Percentiles rank a stretch among this genome's conserved stretches.
phyloP scores from a whole-genome alignment of 164 flowering plant genomes.

The Akebia trifoliata region DNA sequence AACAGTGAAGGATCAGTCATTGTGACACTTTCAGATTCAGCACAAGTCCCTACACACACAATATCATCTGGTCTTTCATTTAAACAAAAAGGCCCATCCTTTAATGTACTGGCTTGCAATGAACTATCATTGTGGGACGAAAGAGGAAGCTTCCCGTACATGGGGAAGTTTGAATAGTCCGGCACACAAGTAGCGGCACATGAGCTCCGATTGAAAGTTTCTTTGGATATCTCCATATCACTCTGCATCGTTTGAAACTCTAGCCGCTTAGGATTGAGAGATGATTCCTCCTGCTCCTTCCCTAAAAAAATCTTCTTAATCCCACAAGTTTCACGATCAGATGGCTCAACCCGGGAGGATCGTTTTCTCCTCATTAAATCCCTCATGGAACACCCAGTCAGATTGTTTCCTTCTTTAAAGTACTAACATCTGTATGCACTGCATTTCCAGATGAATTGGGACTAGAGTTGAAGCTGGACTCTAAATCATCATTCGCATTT shows the following conservation, averaged over 20 bases:
- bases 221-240: too few species aligned
- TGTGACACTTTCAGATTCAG: constrained; percentile 4
- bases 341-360: constrained; percentile 28
- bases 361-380: constrained; percentile 94
- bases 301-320: constrained; percentile 15
- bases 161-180: not conserved
- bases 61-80: constrained; percentile 5
- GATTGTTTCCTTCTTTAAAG: constrained; percentile 23
- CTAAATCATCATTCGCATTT: constrained; percentile 22
- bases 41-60: constrained; percentile 10
- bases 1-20: constrained; percentile 6
- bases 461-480: constrained; percentile 11
- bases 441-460: constrained; percentile 22
- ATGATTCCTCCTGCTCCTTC: constrained; percentile 12
- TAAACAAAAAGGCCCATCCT: not conserved
- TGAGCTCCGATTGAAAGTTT: constrained; percentile 9
- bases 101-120: constrained; percentile 1
- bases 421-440: constrained; percentile 11
- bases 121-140: constrained; percentile 5
- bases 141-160: constrained; percentile 12
- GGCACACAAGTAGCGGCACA: not conserved
- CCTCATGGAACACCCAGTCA: constrained; percentile 52
- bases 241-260: constrained; percentile 13
- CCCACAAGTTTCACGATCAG: constrained; percentile 27
- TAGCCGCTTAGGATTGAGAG: constrained; percentile 18